Evolutionary conservation across 2,329 filamentous ascomycete species (phyloP).

Genomic region (Alternaria sp.): DNA sequence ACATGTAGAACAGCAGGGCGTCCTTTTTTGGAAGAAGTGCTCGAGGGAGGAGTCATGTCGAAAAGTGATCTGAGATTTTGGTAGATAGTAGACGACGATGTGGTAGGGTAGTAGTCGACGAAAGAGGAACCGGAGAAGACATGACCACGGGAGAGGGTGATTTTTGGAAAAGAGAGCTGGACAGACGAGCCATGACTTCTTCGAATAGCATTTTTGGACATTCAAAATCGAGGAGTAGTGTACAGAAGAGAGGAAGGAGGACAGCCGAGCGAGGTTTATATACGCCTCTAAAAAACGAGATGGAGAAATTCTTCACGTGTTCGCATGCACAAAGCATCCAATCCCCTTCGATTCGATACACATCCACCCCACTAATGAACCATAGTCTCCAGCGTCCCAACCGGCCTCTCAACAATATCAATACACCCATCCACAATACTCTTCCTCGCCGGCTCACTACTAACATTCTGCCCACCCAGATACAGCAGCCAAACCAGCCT

Average conservation of each 20-base stretch:
- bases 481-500: constrained; percentile 89
- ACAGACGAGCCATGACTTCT: background rate
- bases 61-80: too few relatives aligned
- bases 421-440: constrained; percentile 88
- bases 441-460: constrained; percentile 79
- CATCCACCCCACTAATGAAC: constrained; percentile 57
- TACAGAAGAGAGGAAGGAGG: background rate
- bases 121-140: background rate
- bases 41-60: background rate
- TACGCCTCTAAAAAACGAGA: background rate
- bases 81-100: background rate
- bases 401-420: constrained; percentile 83
- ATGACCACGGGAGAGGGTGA: background rate
- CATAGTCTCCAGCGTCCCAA: constrained; percentile 84
- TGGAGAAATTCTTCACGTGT: background rate
- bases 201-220: too few relatives aligned
- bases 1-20: too few relatives aligned
- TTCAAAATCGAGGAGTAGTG: background rate
- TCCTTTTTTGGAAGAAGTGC: background rate
- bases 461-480: constrained; percentile 83
- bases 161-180: background rate
- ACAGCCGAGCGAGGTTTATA: background rate
- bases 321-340: background rate
- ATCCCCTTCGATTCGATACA: too few relatives aligned
- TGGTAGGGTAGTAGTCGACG: background rate